A percentile compares a stretch with the other conserved stretches of the same genome.
These are phyloP conservation scores for Chrysoporthe cubensis DNA, from an alignment of 2,329 filamentous ascomycete genomes.

Conservation along the genomic window DNA sequence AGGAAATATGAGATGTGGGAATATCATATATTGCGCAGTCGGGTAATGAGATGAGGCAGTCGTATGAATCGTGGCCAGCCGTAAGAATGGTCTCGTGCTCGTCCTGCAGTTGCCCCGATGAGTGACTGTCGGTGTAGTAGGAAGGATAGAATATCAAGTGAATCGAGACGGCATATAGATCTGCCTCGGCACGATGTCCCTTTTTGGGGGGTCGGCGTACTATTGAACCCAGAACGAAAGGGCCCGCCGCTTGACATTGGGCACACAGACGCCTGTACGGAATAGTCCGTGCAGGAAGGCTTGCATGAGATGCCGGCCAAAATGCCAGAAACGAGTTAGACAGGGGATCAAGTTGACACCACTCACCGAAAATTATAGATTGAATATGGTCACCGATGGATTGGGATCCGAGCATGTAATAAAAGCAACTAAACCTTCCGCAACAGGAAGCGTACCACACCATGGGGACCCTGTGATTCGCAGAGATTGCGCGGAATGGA, in stretches of 20 bases:
- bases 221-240: constrained; percentile 5
- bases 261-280: constrained; percentile 11
- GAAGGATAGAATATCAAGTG: neutral
- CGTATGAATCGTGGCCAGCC: constrained; percentile 17
- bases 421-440: constrained; percentile 15
- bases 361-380: constrained; percentile 10
- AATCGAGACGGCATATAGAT: neutral
- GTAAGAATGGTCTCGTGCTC: constrained; percentile 1
- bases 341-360: constrained; percentile 10
- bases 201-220: constrained; percentile 4
- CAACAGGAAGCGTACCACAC: constrained; percentile 17
- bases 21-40: constrained; percentile 15
- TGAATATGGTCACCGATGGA: constrained; percentile 7
- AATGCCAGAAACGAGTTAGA: constrained; percentile 23
- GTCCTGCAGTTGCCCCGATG: neutral
- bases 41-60: constrained; percentile 7
- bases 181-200: constrained; percentile 6
- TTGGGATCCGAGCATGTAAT: constrained; percentile 11
- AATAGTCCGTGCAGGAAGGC: constrained; percentile 13
- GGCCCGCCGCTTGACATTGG: constrained; percentile 16
- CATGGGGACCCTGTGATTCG: constrained; percentile 18
- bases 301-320: constrained; percentile 22
- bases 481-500: constrained; percentile 10
- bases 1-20: constrained; percentile 10
- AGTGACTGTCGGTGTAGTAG: neutral